Evolutionary conservation across 441 rosid species (phyloP).

Genomic region (Populus hybrid): DNA sequence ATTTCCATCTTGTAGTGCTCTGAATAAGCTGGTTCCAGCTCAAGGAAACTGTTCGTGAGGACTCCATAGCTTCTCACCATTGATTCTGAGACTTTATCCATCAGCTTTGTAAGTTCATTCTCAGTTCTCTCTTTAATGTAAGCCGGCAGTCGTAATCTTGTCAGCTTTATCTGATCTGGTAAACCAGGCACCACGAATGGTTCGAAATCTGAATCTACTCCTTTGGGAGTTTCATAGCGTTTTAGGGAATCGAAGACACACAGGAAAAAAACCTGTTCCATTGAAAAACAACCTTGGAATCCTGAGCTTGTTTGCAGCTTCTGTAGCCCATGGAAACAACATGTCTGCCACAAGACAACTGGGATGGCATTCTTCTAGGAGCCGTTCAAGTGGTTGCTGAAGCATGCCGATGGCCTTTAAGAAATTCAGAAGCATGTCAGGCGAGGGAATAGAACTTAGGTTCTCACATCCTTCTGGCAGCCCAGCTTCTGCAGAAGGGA

Average conservation of each 20-base stretch:
- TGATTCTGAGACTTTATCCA: not conserved
- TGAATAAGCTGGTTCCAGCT: slow-evolving; percentile 28
- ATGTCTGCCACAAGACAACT: slow-evolving; percentile 19
- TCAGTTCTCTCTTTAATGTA: not conserved
- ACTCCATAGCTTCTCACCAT: slow-evolving; percentile 21
- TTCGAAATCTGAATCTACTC: slow-evolving; percentile 4
- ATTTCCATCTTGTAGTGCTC: slow-evolving; percentile 25
- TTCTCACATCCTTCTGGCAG: slow-evolving; percentile 28
- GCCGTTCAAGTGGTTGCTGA: slow-evolving; percentile 14
- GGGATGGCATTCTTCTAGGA: slow-evolving; percentile 11
- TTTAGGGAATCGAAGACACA: not conserved
- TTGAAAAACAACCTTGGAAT: slow-evolving; percentile 26
- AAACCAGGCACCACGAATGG: slow-evolving; percentile 17
- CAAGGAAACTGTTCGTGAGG: slow-evolving; percentile 29
- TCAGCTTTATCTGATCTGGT: slow-evolving; percentile 16
- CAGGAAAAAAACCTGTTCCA: slow-evolving; percentile 15
- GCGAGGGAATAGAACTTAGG: not conserved
- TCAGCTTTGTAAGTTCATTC: not conserved
- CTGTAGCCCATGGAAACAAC: slow-evolving; percentile 21
- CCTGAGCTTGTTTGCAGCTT: slow-evolving; percentile 9
- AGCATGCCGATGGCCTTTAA: slow-evolving; percentile 18
- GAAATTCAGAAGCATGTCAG: slow-evolving; percentile 11
- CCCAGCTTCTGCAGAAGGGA: slow-evolving; percentile 21
- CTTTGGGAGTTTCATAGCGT: slow-evolving; percentile 9
- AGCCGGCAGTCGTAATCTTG: slow-evolving; percentile 9